A percentile compares a stretch with the other conserved stretches of the same genome.
Conservation (phyloP, 164 flowering plant genomes). For the Aristolochia contorta region DNA sequence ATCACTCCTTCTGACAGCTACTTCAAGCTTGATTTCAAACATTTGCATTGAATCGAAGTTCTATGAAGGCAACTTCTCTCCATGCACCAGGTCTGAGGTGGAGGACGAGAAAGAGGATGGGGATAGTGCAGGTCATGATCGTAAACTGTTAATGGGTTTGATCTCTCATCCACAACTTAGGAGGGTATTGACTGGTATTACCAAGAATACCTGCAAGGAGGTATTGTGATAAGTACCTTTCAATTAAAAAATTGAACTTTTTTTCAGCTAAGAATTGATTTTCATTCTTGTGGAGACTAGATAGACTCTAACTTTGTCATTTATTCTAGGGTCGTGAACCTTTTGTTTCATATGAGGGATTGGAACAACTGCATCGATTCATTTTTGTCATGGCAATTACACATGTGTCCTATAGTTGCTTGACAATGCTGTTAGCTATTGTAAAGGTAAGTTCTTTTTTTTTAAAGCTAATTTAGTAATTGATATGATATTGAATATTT, state of each 20-base stretch:
- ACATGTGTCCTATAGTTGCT: slow-evolving; percentile 90
- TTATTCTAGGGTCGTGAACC: slow-evolving; percentile 67
- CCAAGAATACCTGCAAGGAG: slow-evolving; percentile 59
- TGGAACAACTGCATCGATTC: slow-evolving; percentile 97
- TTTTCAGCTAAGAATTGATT: not conserved
- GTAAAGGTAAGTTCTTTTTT: slow-evolving; percentile 55
- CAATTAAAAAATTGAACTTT: not conserved
- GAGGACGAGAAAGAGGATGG: slow-evolving; percentile 37
- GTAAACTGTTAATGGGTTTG: slow-evolving; percentile 46
- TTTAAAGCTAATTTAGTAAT: not conserved
- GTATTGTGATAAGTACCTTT: slow-evolving; percentile 23
- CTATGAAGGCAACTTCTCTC: slow-evolving; percentile 61
- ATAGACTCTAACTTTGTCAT: not conserved
- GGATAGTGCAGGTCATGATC: slow-evolving; percentile 21
- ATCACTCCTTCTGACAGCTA: slow-evolving; percentile 90
- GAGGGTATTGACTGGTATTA: slow-evolving; percentile 45
- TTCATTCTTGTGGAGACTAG: not conserved
- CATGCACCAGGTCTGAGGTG: slow-evolving; percentile 60
- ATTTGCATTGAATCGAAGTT: slow-evolving; percentile 86
- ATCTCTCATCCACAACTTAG: slow-evolving; percentile 33
- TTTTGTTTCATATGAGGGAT: slow-evolving; percentile 93
- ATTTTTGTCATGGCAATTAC: slow-evolving; percentile 98
- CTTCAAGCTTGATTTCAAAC: slow-evolving; percentile 77
- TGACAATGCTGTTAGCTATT: slow-evolving; percentile 91
- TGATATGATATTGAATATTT: not conserved